Evolutionary conservation across 345 rosid genomes (phyloP), one percentile per base, ranked within the genome.

Genomic region (Acer negundo): DNA sequence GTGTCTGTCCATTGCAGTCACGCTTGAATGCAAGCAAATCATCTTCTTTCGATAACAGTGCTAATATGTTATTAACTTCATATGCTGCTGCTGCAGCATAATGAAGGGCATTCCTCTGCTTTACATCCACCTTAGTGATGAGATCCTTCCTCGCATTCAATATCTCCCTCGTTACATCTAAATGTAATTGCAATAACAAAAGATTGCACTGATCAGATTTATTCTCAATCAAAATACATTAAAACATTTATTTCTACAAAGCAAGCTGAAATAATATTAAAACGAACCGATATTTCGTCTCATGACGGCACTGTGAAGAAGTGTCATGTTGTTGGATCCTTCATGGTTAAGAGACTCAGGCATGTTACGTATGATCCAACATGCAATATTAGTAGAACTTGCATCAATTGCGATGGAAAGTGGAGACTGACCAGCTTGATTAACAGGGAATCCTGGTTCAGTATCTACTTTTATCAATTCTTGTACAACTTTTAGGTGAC

Each of bases 351-450:
- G 35, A 31, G 35, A 31, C 5, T 31, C 35, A 31, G 6, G 5
- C 3, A 0, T 3, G 35, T 31, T 31, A 31, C 6, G 4, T 31
- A 31, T n/a, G 28, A 71, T 71, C 26, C 20, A 53, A 0, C 28
- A 2, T 6, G 35, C 26, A n/a, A 55, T 56, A 35, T 35, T 17
- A 10, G 13, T 31, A 11, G 35, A 71, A 10, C n/a, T 55, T 71
- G n/a, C 64, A 35, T 53, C 75, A 55, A 71, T 20, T 44, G 75
- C 75, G 1, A 71, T 71, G 2, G 75, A 71, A 3, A 71, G 64
- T 71, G 75, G 75, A 35, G 75, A 3, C 19, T 56, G 64, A 3
- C 28, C 5, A 19, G 26, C 63, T 7, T 20, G 56, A 35, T 71
- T 71, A 31, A n/a, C 26, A 19, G 12, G n/a, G 19, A 4, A 3